phyloP scores from a whole-genome alignment of 73 alveolate genomes.

The Paramecium sexaurelia region DNA sequence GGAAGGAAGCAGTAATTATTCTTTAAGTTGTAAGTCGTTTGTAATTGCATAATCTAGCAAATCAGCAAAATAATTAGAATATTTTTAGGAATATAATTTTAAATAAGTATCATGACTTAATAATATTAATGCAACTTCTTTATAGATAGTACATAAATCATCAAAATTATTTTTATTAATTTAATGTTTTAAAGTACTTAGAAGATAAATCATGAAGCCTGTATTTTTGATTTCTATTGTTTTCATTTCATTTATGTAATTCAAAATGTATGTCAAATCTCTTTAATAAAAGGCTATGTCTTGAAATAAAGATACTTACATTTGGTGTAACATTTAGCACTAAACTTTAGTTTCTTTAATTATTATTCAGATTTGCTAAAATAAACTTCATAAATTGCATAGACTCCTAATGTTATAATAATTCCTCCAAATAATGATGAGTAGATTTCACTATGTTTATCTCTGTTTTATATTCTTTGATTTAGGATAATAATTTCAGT shows the following conservation, averaged over 20 bases:
- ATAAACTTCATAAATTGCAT: conserved; percentile 20
- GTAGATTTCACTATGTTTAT: not conserved
- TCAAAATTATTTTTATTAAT: not conserved
- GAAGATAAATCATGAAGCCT: conserved; percentile 5
- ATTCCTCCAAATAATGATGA: conserved; percentile 40
- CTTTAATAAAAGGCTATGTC: not conserved
- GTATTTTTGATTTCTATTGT: conserved; percentile 7
- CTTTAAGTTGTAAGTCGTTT: not conserved
- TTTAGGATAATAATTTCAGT: not conserved
- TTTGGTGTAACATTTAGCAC: conserved; percentile 21
- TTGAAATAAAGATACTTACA: not conserved
- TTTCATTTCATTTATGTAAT: not conserved
- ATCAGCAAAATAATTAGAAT: not conserved
- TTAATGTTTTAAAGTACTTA: not conserved
- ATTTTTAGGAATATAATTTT: not conserved
- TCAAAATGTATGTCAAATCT: not conserved
- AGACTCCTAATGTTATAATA: not conserved
- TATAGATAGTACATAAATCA: not conserved
- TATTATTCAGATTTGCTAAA: conserved; percentile 17
- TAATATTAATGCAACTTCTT: not conserved
- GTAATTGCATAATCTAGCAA: not conserved
- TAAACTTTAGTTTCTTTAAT: not conserved
- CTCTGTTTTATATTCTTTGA: not conserved
- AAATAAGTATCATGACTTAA: not conserved
- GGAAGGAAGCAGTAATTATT: not conserved